These are phyloP conservation scores for Aspergillus sclerotialis DNA, from an alignment of 2,329 filamentous ascomycete genomes.

Conservation along the genomic window DNA sequence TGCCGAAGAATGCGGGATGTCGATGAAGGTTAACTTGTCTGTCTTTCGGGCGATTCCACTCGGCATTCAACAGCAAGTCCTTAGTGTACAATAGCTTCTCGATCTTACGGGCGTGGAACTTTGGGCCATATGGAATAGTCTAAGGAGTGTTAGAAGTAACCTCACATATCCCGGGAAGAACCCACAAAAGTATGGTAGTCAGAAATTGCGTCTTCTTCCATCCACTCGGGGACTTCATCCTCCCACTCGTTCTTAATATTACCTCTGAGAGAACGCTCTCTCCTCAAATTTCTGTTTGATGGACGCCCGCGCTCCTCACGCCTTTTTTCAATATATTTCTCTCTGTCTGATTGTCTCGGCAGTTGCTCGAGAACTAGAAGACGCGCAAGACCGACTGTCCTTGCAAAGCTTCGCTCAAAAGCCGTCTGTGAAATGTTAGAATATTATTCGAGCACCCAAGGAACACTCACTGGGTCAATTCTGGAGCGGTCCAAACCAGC, in stretches of 20 bases:
- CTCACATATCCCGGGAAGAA: too few species aligned
- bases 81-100: constrained; percentile 77
- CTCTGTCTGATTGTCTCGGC: constrained; percentile 61
- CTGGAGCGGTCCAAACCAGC: constrained; percentile 64
- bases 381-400: constrained; percentile 69
- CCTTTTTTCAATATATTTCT: constrained; percentile 63
- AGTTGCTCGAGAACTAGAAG: constrained; percentile 73
- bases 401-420: constrained; percentile 71
- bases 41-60: constrained; percentile 75
- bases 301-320: constrained; percentile 67
- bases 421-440: constrained; percentile 50
- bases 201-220: constrained; percentile 66
- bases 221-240: constrained; percentile 79
- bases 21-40: constrained; percentile 72
- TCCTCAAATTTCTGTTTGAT: constrained; percentile 29
- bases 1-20: constrained; percentile 79
- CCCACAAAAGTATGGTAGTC: constrained; percentile 36
- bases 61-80: constrained; percentile 74
- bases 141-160: constrained; percentile 19
- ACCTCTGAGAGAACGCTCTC: constrained; percentile 45
- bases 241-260: constrained; percentile 73
- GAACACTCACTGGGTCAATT: constrained; percentile 55
- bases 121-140: constrained; percentile 32
- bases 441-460: too few species aligned
- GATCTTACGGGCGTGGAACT: constrained; percentile 48